Evolutionary conservation across 768 basidiomycete genomes (phyloP), one percentile per base, ranked within the genome.

Genomic region (Butyriboletus loyo): DNA sequence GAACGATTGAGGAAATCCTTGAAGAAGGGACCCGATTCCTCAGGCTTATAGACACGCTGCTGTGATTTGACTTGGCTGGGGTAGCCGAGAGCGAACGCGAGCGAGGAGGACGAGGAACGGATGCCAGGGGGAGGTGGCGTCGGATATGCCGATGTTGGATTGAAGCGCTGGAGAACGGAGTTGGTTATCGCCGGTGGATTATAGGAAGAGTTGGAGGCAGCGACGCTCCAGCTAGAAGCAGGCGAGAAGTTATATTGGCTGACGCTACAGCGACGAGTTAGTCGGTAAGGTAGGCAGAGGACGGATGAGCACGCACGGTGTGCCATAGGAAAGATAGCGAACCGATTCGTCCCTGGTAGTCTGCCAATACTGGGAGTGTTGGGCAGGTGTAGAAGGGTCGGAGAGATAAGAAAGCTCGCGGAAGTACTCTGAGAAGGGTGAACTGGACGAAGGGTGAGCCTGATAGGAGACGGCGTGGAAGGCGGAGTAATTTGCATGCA

Each of bases 361-460:
- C 48, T 83, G 78, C 89, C 89, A 91, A 58, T 83, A 87, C 17
- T 76, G 77, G 15, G 77, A 72, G 54, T 81, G 76, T 38, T 77
- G 72, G 5, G 57, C 62, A 10, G 77, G 73, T 11, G 68, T 67
- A 7, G 77, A 74, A 9, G 78, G 64, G n/a, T 79, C 71, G 4
- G 79, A 73, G 27, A 88, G 70, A 64, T 85, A 83, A 21, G 76
- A 56, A 14, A 85, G 61, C 56, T 86, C 85, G 38, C 77, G 76
- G 17, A 86, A 74, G 68, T 89, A 89, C 55, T 89, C 86, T 2
- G 83, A 75, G 61, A 87, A 87, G 17, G 80, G 82, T 0, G 83
- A 79, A 66, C 70, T 77, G 28, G 70, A 73, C 56, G 70, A 73
- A 24, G 67, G 64, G 53, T 45, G 58, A 19, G 59, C 61, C 35